Evolutionary conservation across 805 yeast genomes (phyloP).

Genomic region (Lachancea dasiensis): DNA sequence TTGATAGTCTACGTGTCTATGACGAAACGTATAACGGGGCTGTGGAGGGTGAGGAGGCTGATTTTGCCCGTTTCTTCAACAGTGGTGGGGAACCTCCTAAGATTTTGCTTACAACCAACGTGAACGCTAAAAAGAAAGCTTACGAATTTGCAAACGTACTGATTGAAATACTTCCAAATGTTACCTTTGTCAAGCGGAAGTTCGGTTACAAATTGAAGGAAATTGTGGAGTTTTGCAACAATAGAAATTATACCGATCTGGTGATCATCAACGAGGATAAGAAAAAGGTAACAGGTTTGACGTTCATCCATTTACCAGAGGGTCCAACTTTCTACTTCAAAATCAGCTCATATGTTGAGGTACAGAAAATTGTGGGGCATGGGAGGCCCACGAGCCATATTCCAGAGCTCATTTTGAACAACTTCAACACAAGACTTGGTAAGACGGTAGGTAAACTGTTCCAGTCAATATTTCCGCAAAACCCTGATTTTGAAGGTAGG

Average conservation of each 20-base stretch:
- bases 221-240: slow-evolving; percentile 75
- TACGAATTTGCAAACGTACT: slow-evolving; percentile 85
- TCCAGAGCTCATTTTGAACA: slow-evolving; percentile 88
- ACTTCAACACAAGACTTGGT: slow-evolving; percentile 89
- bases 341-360: slow-evolving; percentile 66
- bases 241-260: slow-evolving; percentile 82
- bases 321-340: slow-evolving; percentile 96
- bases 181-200: slow-evolving; percentile 82
- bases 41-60: slow-evolving; percentile 37
- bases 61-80: slow-evolving; percentile 35
- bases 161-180: slow-evolving; percentile 78
- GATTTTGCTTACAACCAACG: slow-evolving; percentile 83
- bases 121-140: slow-evolving; percentile 77
- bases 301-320: slow-evolving; percentile 87
- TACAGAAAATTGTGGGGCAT: slow-evolving; percentile 75
- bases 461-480: slow-evolving; percentile 86
- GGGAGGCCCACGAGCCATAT: slow-evolving; percentile 86
- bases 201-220: slow-evolving; percentile 78
- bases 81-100: slow-evolving; percentile 76
- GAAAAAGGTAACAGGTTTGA: slow-evolving; percentile 83
- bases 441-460: slow-evolving; percentile 88
- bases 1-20: slow-evolving; percentile 75
- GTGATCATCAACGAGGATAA: slow-evolving; percentile 91
- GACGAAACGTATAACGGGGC: slow-evolving; percentile 69
- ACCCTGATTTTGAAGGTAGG: slow-evolving; percentile 91